Base-by-base conservation (phyloP, 345 rosid species). In the Lenwebbia sp. region DNA sequence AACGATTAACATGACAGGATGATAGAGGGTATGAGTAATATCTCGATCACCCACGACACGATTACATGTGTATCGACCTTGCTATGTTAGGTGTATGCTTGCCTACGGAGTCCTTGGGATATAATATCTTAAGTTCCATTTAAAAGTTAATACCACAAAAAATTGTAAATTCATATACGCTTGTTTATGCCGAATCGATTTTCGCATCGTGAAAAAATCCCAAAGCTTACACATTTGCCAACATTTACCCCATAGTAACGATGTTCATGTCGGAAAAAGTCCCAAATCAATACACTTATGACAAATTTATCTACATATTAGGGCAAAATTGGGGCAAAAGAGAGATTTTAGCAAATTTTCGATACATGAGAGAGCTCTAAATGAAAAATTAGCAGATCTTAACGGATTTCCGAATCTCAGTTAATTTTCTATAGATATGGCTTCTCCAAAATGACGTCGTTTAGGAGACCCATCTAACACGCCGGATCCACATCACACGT, bases 211-310 rank as follows among this genome's bases (percentile, higher is more conserved):
- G 14, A 60, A 60, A 62, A 62, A 28, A 14, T 14, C 40, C 33
- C 5, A 62, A 14, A 28, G 7, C 17, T 19, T 65, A 65, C 21
- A 33, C 1, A 3, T 15, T 5, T 65, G 12, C 76, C 12, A 0
- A 0, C 6, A 30, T 65, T 65, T 30, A 33, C 12, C 12, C 41
- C 21, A 62, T 30, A 15, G 11, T 15, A 17, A 30, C 17, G 1
- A 30, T 30, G 5, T 2, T 4, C 3, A 8, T 17, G 12, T 30
- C 1, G 17, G 6, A 1, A 0, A 30, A 7, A 65, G 30, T 65
- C 13, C 1, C 23, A 33, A 65, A 65, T 65, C 9, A 28, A 0
- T 65, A 33, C 11, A 33, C 76, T 15, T 1, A 33, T 9, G 78
- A 70, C 13, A 70, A 70, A 19, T 33, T 10, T 9, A 17, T 33